Conservation (phyloP, 768 basidiomycete species). For the Calocybe cyanea region DNA sequence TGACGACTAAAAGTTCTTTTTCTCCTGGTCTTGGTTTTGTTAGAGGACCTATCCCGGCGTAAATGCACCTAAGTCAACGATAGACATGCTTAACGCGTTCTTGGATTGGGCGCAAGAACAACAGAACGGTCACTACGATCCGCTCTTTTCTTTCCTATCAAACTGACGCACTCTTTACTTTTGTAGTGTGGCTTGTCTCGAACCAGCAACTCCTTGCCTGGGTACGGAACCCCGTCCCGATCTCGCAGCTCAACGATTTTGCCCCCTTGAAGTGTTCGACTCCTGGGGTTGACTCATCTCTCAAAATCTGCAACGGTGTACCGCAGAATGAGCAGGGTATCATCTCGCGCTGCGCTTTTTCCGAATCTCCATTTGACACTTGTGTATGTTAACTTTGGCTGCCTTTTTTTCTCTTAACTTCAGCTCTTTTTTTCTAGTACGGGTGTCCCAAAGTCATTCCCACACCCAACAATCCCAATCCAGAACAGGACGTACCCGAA, state of each 20-base stretch:
- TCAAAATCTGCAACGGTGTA: constrained; percentile 75
- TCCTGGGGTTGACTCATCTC: constrained; percentile 50
- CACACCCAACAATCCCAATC: constrained; percentile 60
- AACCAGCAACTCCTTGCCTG: constrained; percentile 69
- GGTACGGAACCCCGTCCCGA: constrained; percentile 66
- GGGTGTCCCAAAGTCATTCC: constrained; percentile 62
- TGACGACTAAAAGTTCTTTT: neutral
- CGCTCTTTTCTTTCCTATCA: neutral
- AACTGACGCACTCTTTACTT: neutral
- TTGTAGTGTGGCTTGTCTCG: constrained; percentile 69
- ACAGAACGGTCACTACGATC: constrained; percentile 44
- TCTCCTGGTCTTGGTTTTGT: neutral
- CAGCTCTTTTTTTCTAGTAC: constrained; percentile 41
- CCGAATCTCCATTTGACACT: constrained; percentile 77
- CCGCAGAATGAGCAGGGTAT: constrained; percentile 63
- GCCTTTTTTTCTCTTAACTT: neutral
- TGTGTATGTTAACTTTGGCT: constrained; percentile 45
- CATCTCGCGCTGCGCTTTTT: constrained; percentile 57
- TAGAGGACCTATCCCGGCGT: constrained; percentile 61
- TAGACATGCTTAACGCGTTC: constrained; percentile 75
- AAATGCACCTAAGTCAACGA: constrained; percentile 44
- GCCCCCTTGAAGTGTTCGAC: constrained; percentile 58
- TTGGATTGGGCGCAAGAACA: constrained; percentile 79
- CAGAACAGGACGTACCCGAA: constrained; percentile 47
- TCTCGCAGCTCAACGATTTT: constrained; percentile 52